These are phyloP conservation scores for Orbilia brochopaga DNA, from an alignment of 2,329 filamentous ascomycete genomes.

Conservation along the genomic window DNA sequence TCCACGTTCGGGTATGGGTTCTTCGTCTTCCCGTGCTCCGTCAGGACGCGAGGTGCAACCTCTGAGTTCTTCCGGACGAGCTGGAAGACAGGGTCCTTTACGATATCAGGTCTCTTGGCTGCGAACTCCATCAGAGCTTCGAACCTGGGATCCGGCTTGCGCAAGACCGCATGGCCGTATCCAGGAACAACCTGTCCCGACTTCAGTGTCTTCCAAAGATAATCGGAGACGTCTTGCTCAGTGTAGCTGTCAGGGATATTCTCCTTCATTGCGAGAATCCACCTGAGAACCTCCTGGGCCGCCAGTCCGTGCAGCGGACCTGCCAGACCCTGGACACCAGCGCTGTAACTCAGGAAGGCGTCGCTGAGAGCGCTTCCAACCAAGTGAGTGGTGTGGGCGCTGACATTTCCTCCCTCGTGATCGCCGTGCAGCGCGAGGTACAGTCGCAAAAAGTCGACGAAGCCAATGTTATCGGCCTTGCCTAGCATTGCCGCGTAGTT, in stretches of 20 bases:
- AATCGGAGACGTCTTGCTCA: conserved; percentile 81
- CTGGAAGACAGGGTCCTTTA: conserved; percentile 85
- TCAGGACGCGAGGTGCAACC: conserved; percentile 87
- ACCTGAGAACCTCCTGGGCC: conserved; percentile 94
- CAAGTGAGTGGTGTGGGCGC: conserved; percentile 90
- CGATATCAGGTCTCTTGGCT: conserved; percentile 80
- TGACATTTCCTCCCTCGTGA: conserved; percentile 97
- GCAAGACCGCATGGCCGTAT: conserved; percentile 92
- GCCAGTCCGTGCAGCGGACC: conserved; percentile 93
- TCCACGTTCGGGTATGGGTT: conserved; percentile 98
- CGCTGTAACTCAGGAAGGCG: conserved; percentile 93
- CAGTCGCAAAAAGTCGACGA: conserved; percentile 90
- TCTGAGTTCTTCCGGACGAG: conserved; percentile 91
- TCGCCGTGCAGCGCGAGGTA: conserved; percentile 97
- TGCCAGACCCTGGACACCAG: conserved; percentile 90
- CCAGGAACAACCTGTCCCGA: conserved; percentile 92
- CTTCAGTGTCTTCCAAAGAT: conserved; percentile 91
- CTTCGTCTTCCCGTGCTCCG: conserved; percentile 96
- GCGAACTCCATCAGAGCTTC: conserved; percentile 97
- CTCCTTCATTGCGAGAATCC: conserved; percentile 95
- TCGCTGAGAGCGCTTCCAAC: conserved; percentile 94
- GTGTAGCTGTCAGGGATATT: conserved; percentile 78
- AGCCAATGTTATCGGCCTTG: conserved; percentile 86
- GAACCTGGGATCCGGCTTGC: conserved; percentile 96
- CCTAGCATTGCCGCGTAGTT: conserved; percentile 98